phyloP scores from a whole-genome alignment of 805 yeast genomes.

The Nakazawaea peltata region DNA sequence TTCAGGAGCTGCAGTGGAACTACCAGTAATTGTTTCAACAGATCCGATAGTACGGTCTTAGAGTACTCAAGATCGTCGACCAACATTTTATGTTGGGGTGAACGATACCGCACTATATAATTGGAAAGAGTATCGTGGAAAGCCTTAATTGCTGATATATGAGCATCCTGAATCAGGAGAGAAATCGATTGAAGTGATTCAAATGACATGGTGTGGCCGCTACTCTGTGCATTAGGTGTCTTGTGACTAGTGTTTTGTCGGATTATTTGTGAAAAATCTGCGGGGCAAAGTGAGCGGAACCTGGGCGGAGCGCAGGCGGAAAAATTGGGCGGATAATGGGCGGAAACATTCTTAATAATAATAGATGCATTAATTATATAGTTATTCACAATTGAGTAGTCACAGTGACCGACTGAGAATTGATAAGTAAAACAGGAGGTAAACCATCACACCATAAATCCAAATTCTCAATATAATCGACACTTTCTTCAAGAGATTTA shows the following conservation, averaged over 20 bases:
- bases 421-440: slow-evolving; percentile 77
- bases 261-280: no score
- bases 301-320: no score
- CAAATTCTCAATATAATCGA: slow-evolving; percentile 67
- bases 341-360: neutral
- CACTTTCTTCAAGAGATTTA: slow-evolving; percentile 54
- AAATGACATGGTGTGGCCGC: neutral
- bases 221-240: no score
- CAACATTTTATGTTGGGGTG: neutral
- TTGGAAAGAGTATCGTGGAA: slow-evolving; percentile 1
- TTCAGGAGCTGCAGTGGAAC: neutral
- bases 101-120: neutral
- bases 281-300: no score
- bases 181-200: neutral
- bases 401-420: slow-evolving; percentile 92
- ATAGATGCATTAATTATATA: no score
- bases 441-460: slow-evolving; percentile 75
- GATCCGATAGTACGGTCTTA: neutral
- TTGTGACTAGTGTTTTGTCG: no score
- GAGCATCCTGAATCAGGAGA: neutral
- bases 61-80: slow-evolving; percentile 5
- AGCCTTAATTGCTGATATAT: neutral
- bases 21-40: slow-evolving; percentile 1
- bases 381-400: slow-evolving; percentile 69
- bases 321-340: no score